A percentile compares a stretch with the other conserved stretches of the same genome.
These are phyloP conservation scores for Sedum album DNA, from an alignment of 164 flowering plant species.

Conservation along the genomic window DNA sequence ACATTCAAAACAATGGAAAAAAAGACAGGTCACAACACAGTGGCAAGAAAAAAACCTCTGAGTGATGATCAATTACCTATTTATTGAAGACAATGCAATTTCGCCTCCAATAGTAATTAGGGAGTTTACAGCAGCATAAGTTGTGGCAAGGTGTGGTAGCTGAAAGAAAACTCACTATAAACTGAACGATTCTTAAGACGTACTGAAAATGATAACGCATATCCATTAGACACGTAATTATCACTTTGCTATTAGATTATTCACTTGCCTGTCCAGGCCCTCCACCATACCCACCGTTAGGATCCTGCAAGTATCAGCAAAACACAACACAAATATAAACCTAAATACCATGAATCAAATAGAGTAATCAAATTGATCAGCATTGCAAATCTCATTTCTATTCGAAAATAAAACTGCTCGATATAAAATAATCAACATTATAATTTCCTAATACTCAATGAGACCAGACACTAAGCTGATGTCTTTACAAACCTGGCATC, in stretches of 20 bases:
- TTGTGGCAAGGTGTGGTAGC: constrained; percentile 97
- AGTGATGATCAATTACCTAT: constrained; percentile 58
- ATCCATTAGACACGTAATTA: constrained; percentile 9
- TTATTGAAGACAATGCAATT: constrained; percentile 66
- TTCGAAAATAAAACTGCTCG: background rate
- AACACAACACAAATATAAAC: background rate
- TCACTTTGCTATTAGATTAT: background rate
- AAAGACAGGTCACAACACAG: background rate
- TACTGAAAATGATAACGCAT: background rate
- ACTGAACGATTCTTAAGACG: no score
- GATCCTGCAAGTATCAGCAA: constrained; percentile 43
- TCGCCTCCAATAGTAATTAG: constrained; percentile 80
- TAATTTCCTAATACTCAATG: background rate
- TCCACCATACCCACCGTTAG: constrained; percentile 89
- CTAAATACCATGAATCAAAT: background rate
- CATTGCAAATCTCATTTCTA: background rate
- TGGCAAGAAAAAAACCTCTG: background rate
- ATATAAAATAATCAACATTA: background rate
- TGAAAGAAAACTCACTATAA: constrained; percentile 18
- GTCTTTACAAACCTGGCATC: constrained; percentile 66
- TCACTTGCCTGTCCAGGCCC: constrained; percentile 95
- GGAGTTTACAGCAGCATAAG: constrained; percentile 92
- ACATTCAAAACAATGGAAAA: background rate
- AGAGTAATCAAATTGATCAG: background rate
- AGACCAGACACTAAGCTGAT: background rate